Conservation (phyloP, 208 protist species). For the Wallacemonas collosoma region DNA sequence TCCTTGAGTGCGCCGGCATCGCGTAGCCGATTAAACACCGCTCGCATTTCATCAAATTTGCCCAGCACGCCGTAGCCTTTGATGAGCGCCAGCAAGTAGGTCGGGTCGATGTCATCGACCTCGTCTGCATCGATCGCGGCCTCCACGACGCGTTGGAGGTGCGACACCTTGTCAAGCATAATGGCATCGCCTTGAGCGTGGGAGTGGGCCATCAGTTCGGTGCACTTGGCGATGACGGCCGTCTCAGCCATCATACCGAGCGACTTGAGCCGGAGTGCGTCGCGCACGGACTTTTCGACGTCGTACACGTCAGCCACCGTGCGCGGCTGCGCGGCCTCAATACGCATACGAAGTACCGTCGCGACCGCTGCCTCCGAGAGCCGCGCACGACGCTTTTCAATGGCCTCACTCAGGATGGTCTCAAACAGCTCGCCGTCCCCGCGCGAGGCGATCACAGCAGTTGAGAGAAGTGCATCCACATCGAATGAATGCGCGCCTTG, state of each 20-base stretch:
- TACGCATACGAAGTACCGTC: conserved; percentile 36
- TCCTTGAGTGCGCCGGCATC: conserved; percentile 54
- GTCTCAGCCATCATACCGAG: conserved; percentile 77
- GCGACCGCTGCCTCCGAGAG: conserved; percentile 68
- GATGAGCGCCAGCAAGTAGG: conserved; percentile 68
- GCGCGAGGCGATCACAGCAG: conserved; percentile 46
- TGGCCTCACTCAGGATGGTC: conserved; percentile 39
- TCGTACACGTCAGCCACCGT: conserved; percentile 58
- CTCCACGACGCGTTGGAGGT: conserved; percentile 67
- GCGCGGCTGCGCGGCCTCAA: conserved; percentile 24
- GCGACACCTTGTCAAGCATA: conserved; percentile 81
- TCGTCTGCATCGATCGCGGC: conserved; percentile 58
- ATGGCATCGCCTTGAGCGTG: conserved; percentile 66
- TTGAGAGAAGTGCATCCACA: conserved; percentile 51
- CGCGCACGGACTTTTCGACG: conserved; percentile 46
- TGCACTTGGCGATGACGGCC: conserved; percentile 74
- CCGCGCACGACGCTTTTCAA: conserved; percentile 16
- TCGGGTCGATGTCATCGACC: conserved; percentile 65
- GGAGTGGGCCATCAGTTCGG: conserved; percentile 56
- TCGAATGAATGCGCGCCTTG: conserved; percentile 25
- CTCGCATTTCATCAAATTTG: conserved; percentile 77
- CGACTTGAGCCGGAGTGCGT: conserved; percentile 39
- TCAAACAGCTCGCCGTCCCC: conserved; percentile 35
- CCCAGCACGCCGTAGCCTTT: conserved; percentile 84
- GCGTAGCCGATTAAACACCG: conserved; percentile 63